These are phyloP conservation scores for Zalaria sp. DNA, from an alignment of 2,329 filamentous ascomycete genomes.

Conservation along the genomic window DNA sequence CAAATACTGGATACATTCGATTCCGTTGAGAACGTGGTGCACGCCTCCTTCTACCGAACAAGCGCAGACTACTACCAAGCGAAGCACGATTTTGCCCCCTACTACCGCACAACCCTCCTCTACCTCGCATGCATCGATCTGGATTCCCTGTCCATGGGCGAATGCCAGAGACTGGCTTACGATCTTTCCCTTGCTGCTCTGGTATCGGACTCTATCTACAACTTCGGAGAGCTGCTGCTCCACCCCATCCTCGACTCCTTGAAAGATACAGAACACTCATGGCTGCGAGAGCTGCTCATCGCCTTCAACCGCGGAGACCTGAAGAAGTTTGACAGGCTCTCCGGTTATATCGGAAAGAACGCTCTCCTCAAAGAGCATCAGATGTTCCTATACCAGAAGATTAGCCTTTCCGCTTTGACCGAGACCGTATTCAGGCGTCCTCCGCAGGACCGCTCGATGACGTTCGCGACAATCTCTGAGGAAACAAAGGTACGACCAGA, in stretches of 20 bases:
- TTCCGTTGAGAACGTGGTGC: constrained; percentile 86
- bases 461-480: constrained; percentile 71
- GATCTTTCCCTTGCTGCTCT: constrained; percentile 86
- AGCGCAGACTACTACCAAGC: constrained; percentile 88
- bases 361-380: constrained; percentile 65
- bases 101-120: constrained; percentile 94
- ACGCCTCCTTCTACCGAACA: constrained; percentile 90
- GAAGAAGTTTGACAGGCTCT: constrained; percentile 69
- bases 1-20: constrained; percentile 83
- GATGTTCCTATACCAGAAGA: constrained; percentile 87
- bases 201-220: constrained; percentile 92
- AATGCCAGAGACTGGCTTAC: constrained; percentile 74
- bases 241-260: constrained; percentile 90
- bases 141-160: constrained; percentile 53
- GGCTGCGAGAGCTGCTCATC: constrained; percentile 91
- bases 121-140: constrained; percentile 95
- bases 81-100: constrained; percentile 85
- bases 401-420: constrained; percentile 88
- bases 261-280: constrained; percentile 58
- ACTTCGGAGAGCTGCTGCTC: constrained; percentile 96
- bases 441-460: constrained; percentile 89
- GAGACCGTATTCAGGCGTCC: constrained; percentile 93
- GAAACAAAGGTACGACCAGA: constrained; percentile 85
- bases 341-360: constrained; percentile 57
- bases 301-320: constrained; percentile 96